Evolutionary conservation across 2,329 filamentous ascomycete species (phyloP).

Genomic region (Paecilomyces dactylethromorphus): DNA sequence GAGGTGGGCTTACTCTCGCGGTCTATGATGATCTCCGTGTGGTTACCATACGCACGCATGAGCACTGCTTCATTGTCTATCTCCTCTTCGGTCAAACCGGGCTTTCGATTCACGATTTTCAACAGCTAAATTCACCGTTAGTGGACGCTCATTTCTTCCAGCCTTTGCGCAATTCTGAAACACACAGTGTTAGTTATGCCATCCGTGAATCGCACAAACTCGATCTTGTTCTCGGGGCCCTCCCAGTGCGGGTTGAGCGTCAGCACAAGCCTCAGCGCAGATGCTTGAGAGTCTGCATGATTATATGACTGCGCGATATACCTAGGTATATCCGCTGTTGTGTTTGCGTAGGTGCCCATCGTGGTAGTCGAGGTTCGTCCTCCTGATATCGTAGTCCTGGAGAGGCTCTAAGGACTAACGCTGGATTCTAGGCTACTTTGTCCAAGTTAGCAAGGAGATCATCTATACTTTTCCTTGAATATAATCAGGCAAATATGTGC

Average conservation of each 20-base stretch:
- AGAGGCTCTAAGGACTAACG: neutral
- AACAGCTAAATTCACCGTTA: constrained; percentile 34
- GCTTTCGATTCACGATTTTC: constrained; percentile 44
- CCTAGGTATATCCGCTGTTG: constrained; percentile 16
- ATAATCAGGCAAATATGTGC: neutral
- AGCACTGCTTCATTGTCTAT: constrained; percentile 81
- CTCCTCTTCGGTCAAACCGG: constrained; percentile 66
- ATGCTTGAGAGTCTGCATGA: constrained; percentile 66
- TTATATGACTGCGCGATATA: constrained; percentile 74
- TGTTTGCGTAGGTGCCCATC: neutral
- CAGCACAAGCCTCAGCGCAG: constrained; percentile 72
- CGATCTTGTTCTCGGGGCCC: constrained; percentile 63
- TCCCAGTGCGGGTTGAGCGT: constrained; percentile 80
- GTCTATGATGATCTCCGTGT: constrained; percentile 92
- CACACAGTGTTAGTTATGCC: constrained; percentile 91
- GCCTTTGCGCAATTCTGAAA: constrained; percentile 10
- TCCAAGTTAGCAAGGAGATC: neutral
- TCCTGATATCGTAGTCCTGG: neutral
- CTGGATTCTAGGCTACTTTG: neutral
- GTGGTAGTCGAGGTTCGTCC: neutral
- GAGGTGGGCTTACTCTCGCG: constrained; percentile 64
- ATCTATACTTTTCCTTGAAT: neutral
- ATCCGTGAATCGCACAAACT: constrained; percentile 89
- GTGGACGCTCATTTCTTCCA: constrained; percentile 12
- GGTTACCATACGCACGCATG: constrained; percentile 87